Conservation (phyloP, 1,139 yeast species). For the Yamadazyma sp. region DNA sequence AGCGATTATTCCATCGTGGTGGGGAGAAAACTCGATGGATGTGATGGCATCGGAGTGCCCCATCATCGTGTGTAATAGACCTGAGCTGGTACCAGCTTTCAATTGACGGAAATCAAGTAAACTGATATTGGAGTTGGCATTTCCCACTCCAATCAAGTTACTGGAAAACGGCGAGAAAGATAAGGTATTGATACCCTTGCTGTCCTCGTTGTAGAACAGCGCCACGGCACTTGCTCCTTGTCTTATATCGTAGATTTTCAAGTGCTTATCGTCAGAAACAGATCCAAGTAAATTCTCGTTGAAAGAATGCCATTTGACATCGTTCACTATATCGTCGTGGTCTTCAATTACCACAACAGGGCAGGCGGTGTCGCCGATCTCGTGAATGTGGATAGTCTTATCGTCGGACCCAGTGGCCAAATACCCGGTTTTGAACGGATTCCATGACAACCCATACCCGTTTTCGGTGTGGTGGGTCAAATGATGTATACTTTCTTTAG, state of each 20-base stretch:
- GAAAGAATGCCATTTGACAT: slow-evolving; percentile 66
- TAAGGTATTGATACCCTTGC: slow-evolving; percentile 57
- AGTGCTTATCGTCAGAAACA: slow-evolving; percentile 64
- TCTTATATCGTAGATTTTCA: slow-evolving; percentile 46
- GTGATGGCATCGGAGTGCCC: slow-evolving; percentile 76
- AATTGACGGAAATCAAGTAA: slow-evolving; percentile 60
- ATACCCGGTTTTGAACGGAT: slow-evolving; percentile 43
- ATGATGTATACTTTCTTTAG: slow-evolving; percentile 23
- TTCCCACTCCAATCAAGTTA: slow-evolving; percentile 65
- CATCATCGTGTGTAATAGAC: slow-evolving; percentile 65
- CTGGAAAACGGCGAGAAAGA: slow-evolving; percentile 63
- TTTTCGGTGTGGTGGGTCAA: slow-evolving; percentile 60
- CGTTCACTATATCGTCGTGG: slow-evolving; percentile 67
- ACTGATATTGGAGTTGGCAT: slow-evolving; percentile 64
- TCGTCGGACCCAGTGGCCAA: slow-evolving; percentile 68
- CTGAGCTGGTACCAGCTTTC: slow-evolving; percentile 11
- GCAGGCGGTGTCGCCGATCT: slow-evolving; percentile 27
- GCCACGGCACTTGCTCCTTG: slow-evolving; percentile 22
- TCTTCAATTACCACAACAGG: slow-evolving; percentile 22
- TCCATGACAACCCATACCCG: slow-evolving; percentile 77
- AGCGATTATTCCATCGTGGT: slow-evolving; percentile 68
- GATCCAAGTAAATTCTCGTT: slow-evolving; percentile 57
- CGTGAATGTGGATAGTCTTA: slow-evolving; percentile 58
- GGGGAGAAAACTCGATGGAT: slow-evolving; percentile 69
- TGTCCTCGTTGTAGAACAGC: slow-evolving; percentile 29